These are phyloP conservation scores for Graphiopsis chlorocephala DNA, from an alignment of 2,329 filamentous ascomycete species.

Conservation along the genomic window DNA sequence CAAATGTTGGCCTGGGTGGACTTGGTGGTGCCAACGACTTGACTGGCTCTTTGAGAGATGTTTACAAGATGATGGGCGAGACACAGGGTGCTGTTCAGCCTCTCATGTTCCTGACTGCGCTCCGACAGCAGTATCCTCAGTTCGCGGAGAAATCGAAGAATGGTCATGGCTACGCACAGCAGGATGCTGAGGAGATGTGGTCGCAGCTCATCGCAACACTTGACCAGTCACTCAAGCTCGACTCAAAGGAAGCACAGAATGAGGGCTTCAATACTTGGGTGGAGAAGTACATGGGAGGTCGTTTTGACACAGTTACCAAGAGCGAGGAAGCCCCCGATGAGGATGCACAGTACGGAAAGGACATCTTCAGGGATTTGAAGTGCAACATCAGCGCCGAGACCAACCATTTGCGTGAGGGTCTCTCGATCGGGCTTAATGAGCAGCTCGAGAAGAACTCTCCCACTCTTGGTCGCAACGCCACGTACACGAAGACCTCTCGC, in stretches of 20 bases:
- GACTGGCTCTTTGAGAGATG: conserved; percentile 70
- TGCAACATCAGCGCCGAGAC: conserved; percentile 88
- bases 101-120: conserved; percentile 73
- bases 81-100: conserved; percentile 87
- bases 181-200: conserved; percentile 98
- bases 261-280: conserved; percentile 64
- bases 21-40: conserved; percentile 66
- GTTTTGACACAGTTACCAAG: conserved; percentile 72
- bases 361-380: conserved; percentile 86
- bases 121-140: conserved; percentile 80
- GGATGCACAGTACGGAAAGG: conserved; percentile 63
- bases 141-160: conserved; percentile 87
- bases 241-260: conserved; percentile 48
- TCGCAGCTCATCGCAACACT: conserved; percentile 88
- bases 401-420: conserved; percentile 88
- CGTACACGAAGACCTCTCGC: conserved; percentile 87
- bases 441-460: conserved; percentile 88
- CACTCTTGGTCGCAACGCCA: conserved; percentile 70
- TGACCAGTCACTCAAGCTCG: conserved; percentile 70
- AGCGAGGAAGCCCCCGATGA: conserved; percentile 85
- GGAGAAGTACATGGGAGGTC: conserved; percentile 85
- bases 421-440: conserved; percentile 77
- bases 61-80: conserved; percentile 86
- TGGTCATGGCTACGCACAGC: conserved; percentile 86
- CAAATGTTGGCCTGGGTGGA: conserved; percentile 56